Conservation (phyloP, 306 rosid species). For the Arachis hypogaea region DNA sequence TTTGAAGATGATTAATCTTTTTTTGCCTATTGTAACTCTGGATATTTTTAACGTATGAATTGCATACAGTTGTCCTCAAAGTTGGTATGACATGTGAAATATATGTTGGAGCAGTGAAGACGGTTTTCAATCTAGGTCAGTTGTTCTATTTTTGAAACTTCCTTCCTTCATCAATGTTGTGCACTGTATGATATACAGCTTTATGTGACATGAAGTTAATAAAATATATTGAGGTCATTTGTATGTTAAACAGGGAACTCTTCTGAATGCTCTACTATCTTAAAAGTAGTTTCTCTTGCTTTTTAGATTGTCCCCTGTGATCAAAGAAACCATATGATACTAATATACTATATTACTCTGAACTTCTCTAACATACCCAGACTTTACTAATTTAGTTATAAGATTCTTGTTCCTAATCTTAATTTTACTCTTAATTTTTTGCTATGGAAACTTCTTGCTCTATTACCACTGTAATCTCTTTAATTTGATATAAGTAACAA, state of each 20-base stretch:
- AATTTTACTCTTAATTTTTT: not conserved
- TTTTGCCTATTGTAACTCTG: not conserved
- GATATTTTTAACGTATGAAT: conserved; percentile 7
- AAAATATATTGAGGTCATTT: not conserved
- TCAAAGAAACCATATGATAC: not conserved
- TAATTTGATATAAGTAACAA: too few species aligned
- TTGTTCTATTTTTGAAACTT: conserved; percentile 5
- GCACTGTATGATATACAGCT: not conserved
- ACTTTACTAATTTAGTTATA: conserved; percentile 2
- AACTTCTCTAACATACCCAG: not conserved
- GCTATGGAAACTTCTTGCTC: not conserved
- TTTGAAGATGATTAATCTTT: not conserved
- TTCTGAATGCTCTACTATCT: conserved; percentile 9
- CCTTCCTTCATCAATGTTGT: not conserved
- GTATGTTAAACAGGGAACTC: conserved; percentile 14
- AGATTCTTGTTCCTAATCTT: not conserved
- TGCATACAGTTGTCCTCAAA: conserved; percentile 87
- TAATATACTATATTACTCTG: not conserved
- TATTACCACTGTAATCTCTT: not conserved
- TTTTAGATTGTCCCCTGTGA: conserved; percentile 5
- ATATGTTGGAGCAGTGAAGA: conserved; percentile 91
- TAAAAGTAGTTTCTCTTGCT: not conserved
- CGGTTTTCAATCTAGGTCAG: not conserved
- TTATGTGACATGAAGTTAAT: conserved; percentile 11
- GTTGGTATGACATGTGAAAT: conserved; percentile 97